Percentiles rank a stretch among this genome's conserved stretches.
Evolutionary conservation across 1,284 basidiomycete species (phyloP).

Genomic region (Sanghuangporus sanghuang): DNA sequence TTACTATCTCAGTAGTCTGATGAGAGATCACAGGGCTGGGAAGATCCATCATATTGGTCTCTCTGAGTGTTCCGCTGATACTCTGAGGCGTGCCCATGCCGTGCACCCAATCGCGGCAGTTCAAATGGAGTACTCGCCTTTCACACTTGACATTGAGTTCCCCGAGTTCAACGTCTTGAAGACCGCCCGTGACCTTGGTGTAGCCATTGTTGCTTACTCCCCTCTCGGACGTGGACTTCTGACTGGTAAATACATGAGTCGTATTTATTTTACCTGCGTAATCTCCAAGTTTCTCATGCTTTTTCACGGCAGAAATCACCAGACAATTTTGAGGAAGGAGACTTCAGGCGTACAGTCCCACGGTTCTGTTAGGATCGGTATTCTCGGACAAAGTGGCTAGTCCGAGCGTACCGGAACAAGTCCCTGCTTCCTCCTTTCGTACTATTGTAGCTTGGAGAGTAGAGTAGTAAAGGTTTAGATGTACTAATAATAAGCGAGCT

Average conservation of each 20-base stretch:
- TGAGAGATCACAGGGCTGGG: slow-evolving; percentile 36
- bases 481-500: too few species aligned
- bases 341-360: slow-evolving; percentile 32
- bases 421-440: too few species aligned
- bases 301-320: slow-evolving; percentile 33
- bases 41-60: slow-evolving; percentile 59
- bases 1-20: neutral
- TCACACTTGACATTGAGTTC: slow-evolving; percentile 50
- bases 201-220: slow-evolving; percentile 53
- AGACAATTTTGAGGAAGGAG: slow-evolving; percentile 45
- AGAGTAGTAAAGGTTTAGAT: too few species aligned
- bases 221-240: slow-evolving; percentile 60
- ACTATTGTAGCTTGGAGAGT: too few species aligned
- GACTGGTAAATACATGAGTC: slow-evolving; percentile 45
- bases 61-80: slow-evolving; percentile 53
- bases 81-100: slow-evolving; percentile 58
- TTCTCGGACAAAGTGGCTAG: too few species aligned
- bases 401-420: too few species aligned
- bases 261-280: neutral
- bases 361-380: too few species aligned
- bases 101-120: slow-evolving; percentile 57
- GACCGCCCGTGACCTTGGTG: slow-evolving; percentile 46
- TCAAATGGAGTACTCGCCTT: slow-evolving; percentile 63
- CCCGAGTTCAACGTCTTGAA: slow-evolving; percentile 42
- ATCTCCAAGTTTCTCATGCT: neutral